phyloP scores from a whole-genome alignment of 139 green algal species.

The Closterium sp. region DNA sequence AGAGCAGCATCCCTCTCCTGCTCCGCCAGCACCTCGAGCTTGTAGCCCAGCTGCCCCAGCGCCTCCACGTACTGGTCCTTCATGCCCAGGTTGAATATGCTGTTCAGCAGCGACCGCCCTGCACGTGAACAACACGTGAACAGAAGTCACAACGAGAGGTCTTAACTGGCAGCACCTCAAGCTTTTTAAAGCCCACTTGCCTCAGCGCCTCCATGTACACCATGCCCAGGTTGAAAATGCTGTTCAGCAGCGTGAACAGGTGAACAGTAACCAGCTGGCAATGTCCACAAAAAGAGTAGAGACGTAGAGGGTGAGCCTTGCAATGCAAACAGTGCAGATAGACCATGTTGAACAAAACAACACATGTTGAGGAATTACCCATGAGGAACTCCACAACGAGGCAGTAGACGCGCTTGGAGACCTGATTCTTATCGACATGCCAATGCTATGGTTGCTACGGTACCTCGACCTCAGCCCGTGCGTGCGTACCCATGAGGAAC shows the following conservation, averaged over 20 bases:
- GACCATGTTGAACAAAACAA: conserved; percentile 58
- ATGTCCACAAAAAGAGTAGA: conserved; percentile 71
- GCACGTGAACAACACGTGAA: neutral
- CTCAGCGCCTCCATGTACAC: conserved; percentile 77
- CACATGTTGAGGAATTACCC: conserved; percentile 61
- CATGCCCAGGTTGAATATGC: conserved; percentile 89
- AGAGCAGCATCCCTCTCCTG: conserved; percentile 79
- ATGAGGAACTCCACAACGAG: conserved; percentile 96
- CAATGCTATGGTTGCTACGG: no score
- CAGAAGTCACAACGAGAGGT: no score
- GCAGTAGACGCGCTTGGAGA: conserved; percentile 97
- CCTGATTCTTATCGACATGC: conserved; percentile 79
- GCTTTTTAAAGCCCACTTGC: conserved; percentile 73
- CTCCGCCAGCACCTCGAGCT: conserved; percentile 58
- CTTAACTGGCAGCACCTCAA: conserved; percentile 56
- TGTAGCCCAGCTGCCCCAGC: conserved; percentile 76
- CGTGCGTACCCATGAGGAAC: conserved; percentile 92
- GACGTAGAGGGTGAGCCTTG: neutral
- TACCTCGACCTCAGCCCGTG: neutral
- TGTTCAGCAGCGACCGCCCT: conserved; percentile 8
- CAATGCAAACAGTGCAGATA: neutral
- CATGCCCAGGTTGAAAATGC: conserved; percentile 88
- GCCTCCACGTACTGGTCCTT: conserved; percentile 78
- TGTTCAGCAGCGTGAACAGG: conserved; percentile 84
- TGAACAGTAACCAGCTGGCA: neutral